Percentiles rank a stretch among this genome's conserved stretches.
phyloP scores from a whole-genome alignment of 2,329 filamentous ascomycete species.

The Emmonsiellopsis sp. region DNA sequence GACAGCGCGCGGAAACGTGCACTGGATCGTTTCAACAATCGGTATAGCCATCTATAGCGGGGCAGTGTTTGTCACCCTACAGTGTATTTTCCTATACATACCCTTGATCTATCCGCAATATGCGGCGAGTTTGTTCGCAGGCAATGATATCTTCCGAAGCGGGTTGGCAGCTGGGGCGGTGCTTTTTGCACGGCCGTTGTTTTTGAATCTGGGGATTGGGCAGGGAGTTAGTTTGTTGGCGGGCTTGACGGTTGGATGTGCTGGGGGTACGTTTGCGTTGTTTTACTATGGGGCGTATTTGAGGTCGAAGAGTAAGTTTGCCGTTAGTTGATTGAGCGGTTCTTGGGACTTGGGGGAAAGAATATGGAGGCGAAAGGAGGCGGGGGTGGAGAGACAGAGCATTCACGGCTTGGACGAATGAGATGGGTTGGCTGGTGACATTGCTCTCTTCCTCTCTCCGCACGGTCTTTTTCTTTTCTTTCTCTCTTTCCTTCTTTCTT shows the following conservation, averaged over 20 bases:
- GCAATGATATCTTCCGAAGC: constrained; percentile 26
- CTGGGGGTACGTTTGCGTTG: constrained; percentile 51
- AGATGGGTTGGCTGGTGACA: no score
- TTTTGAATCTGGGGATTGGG: constrained; percentile 19
- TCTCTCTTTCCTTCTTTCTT: no score
- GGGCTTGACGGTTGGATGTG: constrained; percentile 27
- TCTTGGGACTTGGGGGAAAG: no score
- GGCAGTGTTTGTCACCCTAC: constrained; percentile 31
- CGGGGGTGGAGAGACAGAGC: no score
- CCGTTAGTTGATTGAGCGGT: constrained; percentile 17
- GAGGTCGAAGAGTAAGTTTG: constrained; percentile 51
- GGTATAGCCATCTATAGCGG: constrained; percentile 34
- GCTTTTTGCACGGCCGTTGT: constrained; percentile 22
- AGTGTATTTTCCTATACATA: constrained; percentile 36
- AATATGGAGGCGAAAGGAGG: no score
- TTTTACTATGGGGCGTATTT: constrained; percentile 50
- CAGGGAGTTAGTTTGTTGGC: constrained; percentile 22
- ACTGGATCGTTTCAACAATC: constrained; percentile 31
- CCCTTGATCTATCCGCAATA: constrained; percentile 26
- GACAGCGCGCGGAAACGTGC: constrained; percentile 20
- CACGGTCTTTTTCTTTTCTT: no score
- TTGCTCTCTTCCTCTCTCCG: no score
- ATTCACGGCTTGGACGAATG: no score
- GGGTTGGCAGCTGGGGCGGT: constrained; percentile 26
- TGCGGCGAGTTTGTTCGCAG: constrained; percentile 27